phyloP scores from a whole-genome alignment of 495 filamentous ascomycete species.

The Hypoxylon subgilvum region DNA sequence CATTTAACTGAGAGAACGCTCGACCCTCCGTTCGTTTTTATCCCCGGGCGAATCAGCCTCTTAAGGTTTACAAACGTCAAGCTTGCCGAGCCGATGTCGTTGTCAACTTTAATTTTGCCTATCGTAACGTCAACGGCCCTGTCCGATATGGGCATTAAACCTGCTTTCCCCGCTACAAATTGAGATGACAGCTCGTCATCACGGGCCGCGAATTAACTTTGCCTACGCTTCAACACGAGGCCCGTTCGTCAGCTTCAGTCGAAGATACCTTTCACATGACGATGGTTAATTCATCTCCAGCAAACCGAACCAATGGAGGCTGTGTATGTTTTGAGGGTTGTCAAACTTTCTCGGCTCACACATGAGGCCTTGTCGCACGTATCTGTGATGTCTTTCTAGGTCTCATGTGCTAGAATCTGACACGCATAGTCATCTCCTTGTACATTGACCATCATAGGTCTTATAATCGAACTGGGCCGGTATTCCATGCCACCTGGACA shows the following conservation, averaged over 20 bases:
- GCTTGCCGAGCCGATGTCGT: constrained; percentile 14
- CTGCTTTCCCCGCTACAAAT: constrained; percentile 5
- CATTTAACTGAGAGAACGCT: not conserved
- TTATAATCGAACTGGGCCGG: no score
- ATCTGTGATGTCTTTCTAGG: no score
- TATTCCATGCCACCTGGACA: no score
- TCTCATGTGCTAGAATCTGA: no score
- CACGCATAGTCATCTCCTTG: no score
- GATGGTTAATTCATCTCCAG: not conserved
- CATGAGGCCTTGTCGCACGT: no score
- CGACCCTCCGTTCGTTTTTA: not conserved
- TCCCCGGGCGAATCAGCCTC: not conserved
- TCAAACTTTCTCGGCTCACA: constrained; percentile 17
- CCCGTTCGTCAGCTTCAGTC: constrained; percentile 15
- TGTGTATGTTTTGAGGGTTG: not conserved
- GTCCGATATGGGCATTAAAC: constrained; percentile 19
- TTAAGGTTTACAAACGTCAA: constrained; percentile 10
- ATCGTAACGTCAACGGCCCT: constrained; percentile 22
- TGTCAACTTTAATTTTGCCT: constrained; percentile 30
- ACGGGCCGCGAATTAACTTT: constrained; percentile 7
- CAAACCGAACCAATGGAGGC: constrained; percentile 3
- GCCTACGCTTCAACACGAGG: not conserved
- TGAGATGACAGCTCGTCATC: constrained; percentile 27
- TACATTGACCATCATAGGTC: no score
- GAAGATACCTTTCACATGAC: constrained; percentile 12